These are phyloP conservation scores for Russula griseocarnosa DNA, from an alignment of 768 basidiomycete genomes.

Conservation along the genomic window DNA sequence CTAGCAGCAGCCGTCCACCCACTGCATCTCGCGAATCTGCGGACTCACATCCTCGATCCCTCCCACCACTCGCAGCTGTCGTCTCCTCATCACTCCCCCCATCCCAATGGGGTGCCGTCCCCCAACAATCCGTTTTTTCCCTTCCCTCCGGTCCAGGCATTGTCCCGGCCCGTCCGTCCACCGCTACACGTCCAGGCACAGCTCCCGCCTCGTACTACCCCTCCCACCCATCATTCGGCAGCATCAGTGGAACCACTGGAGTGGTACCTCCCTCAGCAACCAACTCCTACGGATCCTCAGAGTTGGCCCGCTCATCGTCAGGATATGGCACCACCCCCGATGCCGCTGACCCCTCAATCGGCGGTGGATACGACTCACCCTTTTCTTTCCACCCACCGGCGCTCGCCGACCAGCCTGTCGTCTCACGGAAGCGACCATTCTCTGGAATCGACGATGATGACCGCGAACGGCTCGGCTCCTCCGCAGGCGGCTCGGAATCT, in stretches of 20 bases:
- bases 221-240: conserved; percentile 42
- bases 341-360: conserved; percentile 33
- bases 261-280: conserved; percentile 35
- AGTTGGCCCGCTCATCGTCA: conserved; percentile 35
- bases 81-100: conserved; percentile 61
- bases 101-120: conserved; percentile 28
- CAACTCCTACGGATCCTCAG: conserved; percentile 37
- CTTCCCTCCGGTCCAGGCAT: conserved; percentile 53
- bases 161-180: conserved; percentile 51
- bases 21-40: conserved; percentile 47
- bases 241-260: conserved; percentile 43
- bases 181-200: conserved; percentile 63
- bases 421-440: conserved; percentile 62
- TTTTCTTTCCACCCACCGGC: conserved; percentile 76
- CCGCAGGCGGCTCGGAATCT: conserved; percentile 58
- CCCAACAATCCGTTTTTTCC: conserved; percentile 49
- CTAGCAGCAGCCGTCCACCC: conserved; percentile 48
- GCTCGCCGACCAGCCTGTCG: conserved; percentile 38
- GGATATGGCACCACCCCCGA: conserved; percentile 34
- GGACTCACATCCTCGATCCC: conserved; percentile 43
- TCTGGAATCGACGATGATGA: conserved; percentile 53
- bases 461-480: conserved; percentile 39
- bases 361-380: conserved; percentile 52
- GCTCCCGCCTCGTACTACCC: conserved; percentile 64
- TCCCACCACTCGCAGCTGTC: conserved; percentile 74